Base-by-base conservation (phyloP, 1,284 basidiomycete species). In the Sporisorium exsertum region DNA sequence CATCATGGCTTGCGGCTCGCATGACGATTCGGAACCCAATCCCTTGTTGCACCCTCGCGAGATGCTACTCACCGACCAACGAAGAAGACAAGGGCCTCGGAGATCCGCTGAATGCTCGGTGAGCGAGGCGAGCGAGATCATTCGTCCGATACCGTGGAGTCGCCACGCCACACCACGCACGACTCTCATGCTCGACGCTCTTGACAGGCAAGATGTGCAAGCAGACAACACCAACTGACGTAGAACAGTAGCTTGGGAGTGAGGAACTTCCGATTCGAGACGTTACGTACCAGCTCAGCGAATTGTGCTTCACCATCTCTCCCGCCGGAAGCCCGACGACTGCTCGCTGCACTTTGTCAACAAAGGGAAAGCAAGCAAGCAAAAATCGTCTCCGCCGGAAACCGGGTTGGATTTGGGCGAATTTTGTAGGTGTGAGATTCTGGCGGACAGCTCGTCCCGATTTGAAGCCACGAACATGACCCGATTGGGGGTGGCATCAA, bases 401-500 rank as follows among this genome's bases (percentile, higher is more conserved):
- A 9, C 35, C 13, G 7, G n/a, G 9, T 20, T 1, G n/a, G 9
- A 43, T 43, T 20, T 20, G 15, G 20, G 16, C 6, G 32, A 22
- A 18, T 35, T 51, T 33, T 52, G 32, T 35, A 29, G 33, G 24
- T 29, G 32, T 22, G 29, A 35, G 29, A 35, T 51, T 35, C 37
- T 22, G 10, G n/a, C 15, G 16, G 47, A 16, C 18, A 15, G 12
- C 12, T 29, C 13, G 24, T 18, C 45, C 45, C 45, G 50, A 52
- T 52, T 35, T 50, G 3, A 35, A 35, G 5, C 13, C 7, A 20
- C 3, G 10, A 22, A 29, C 45, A 24, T 49, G 13, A 15, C 54
- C 65, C 65, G 55, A 58, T 58, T 45, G 6, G 20, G 37, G 29
- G 7, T 37, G 33, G 18, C 27, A 26, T 47, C 20, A 71, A 71